Evolutionary conservation across 495 filamentous ascomycete genomes (phyloP).

Genomic region (Penicillium tannophilum): DNA sequence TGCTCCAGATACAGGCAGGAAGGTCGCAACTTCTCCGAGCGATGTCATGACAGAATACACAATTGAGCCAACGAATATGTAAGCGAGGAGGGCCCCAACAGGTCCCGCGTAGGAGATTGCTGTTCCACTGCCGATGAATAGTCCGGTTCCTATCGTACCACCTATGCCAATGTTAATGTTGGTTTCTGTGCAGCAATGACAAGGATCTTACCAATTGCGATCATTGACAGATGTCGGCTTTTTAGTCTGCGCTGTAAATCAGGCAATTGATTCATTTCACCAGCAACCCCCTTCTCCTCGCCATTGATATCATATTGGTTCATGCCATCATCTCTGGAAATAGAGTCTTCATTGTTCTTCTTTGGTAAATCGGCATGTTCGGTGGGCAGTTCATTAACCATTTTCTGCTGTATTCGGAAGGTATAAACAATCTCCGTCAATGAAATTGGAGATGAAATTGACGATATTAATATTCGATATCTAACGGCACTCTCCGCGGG

Average conservation of each 20-base stretch:
- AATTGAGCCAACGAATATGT: constrained; percentile 61
- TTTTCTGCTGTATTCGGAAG: not conserved
- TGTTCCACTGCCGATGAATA: constrained; percentile 75
- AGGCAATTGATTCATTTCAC: constrained; percentile 5
- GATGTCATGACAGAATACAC: constrained; percentile 63
- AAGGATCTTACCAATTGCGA: constrained; percentile 5
- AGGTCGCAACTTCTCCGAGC: constrained; percentile 74
- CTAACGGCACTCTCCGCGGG: not conserved
- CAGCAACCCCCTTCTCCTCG: constrained; percentile 1
- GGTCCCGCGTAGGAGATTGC: constrained; percentile 70
- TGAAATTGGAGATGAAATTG: not conserved
- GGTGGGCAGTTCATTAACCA: not conserved
- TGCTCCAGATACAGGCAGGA: constrained; percentile 73
- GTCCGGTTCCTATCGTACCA: constrained; percentile 77
- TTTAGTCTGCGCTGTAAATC: constrained; percentile 7
- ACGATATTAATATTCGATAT: not conserved
- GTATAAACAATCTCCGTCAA: not conserved
- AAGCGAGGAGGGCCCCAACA: constrained; percentile 71
- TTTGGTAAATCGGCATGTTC: not conserved
- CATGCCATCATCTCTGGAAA: not conserved
- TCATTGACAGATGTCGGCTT: constrained; percentile 9
- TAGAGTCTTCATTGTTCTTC: not conserved
- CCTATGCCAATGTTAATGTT: constrained; percentile 38
- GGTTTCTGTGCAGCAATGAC: not conserved
- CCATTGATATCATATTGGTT: constrained; percentile 1